Evolutionary conservation across 2,329 filamentous ascomycete genomes (phyloP).

Genomic region (Acephala macrosclerotiorum): DNA sequence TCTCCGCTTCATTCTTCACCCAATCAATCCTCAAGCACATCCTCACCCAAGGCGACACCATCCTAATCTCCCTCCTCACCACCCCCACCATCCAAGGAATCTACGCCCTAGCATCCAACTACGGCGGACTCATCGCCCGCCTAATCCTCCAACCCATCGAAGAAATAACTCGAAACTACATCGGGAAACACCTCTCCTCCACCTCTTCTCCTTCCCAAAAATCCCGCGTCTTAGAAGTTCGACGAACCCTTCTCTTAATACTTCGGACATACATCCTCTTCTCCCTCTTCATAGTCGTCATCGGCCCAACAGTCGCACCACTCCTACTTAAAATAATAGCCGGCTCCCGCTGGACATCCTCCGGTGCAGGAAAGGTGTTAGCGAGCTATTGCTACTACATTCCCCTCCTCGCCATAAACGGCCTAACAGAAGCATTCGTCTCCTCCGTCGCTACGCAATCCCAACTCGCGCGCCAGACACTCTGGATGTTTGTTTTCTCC

Average conservation of each 20-base stretch:
- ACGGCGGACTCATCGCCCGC: conserved; percentile 86
- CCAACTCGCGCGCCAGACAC: conserved; percentile 78
- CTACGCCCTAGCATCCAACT: conserved; percentile 94
- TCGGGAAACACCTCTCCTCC: conserved; percentile 76
- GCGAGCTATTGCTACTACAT: conserved; percentile 91
- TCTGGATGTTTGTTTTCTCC: conserved; percentile 87
- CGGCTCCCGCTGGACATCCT: conserved; percentile 76
- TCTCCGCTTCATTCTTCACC: conserved; percentile 83
- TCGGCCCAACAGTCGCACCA: conserved; percentile 80
- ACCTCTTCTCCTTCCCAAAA: conserved; percentile 34
- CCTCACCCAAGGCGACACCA: conserved; percentile 91
- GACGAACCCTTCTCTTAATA: conserved; percentile 65
- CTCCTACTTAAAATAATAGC: conserved; percentile 78
- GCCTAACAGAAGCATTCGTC: conserved; percentile 91
- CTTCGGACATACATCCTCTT: conserved; percentile 78
- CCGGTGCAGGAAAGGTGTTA: conserved; percentile 77
- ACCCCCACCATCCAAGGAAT: conserved; percentile 84
- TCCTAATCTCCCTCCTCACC: conserved; percentile 82
- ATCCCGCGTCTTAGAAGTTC: conserved; percentile 50
- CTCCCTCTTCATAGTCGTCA: conserved; percentile 69
- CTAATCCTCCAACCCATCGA: conserved; percentile 95
- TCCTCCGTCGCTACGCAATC: conserved; percentile 80
- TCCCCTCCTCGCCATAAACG: conserved; percentile 89
- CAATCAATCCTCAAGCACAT: conserved; percentile 93
- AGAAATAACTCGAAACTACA: conserved; percentile 89